Evolutionary conservation across 441 rosid genomes (phyloP).

Genomic region (Adansonia rubrostipa): DNA sequence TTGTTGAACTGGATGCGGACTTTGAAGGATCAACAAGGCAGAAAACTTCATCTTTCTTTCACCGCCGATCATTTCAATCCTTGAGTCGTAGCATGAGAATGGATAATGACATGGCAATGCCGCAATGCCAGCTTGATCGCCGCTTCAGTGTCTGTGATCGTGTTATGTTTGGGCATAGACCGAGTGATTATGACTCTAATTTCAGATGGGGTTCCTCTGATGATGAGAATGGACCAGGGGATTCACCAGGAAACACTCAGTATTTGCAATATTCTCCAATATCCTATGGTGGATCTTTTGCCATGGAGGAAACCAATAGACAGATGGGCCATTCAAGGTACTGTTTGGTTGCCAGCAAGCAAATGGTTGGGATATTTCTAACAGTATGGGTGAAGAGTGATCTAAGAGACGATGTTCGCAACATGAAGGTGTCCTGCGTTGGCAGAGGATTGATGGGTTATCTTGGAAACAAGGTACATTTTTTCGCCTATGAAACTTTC

Average conservation of each 20-base stretch:
- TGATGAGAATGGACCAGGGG: slow-evolving; percentile 54
- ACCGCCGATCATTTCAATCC: slow-evolving; percentile 64
- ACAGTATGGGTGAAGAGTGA: slow-evolving; percentile 78
- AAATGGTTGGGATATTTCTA: slow-evolving; percentile 81
- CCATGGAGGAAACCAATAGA: slow-evolving; percentile 49
- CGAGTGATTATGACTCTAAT: slow-evolving; percentile 57
- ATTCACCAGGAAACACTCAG: slow-evolving; percentile 47
- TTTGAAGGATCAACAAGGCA: slow-evolving; percentile 55
- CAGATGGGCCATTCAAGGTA: slow-evolving; percentile 50
- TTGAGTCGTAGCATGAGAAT: slow-evolving; percentile 59
- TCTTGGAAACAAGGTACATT: slow-evolving; percentile 76
- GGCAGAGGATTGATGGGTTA: slow-evolving; percentile 92
- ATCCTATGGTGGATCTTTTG: slow-evolving; percentile 44
- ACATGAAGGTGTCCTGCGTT: slow-evolving; percentile 76
- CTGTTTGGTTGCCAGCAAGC: slow-evolving; percentile 77
- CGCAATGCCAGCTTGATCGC: slow-evolving; percentile 50
- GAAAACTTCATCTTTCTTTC: slow-evolving; percentile 51
- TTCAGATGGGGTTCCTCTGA: slow-evolving; percentile 63
- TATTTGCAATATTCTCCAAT: slow-evolving; percentile 40
- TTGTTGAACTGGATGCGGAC: slow-evolving; percentile 69
- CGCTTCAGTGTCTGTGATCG: slow-evolving; percentile 72
- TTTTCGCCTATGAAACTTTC: slow-evolving; percentile 20
- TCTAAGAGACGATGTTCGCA: slow-evolving; percentile 57
- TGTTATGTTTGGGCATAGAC: slow-evolving; percentile 52
- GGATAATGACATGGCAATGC: slow-evolving; percentile 42